These are phyloP conservation scores for Wickerhamomyces chambardii DNA, from an alignment of 805 yeast species.

Conservation along the genomic window DNA sequence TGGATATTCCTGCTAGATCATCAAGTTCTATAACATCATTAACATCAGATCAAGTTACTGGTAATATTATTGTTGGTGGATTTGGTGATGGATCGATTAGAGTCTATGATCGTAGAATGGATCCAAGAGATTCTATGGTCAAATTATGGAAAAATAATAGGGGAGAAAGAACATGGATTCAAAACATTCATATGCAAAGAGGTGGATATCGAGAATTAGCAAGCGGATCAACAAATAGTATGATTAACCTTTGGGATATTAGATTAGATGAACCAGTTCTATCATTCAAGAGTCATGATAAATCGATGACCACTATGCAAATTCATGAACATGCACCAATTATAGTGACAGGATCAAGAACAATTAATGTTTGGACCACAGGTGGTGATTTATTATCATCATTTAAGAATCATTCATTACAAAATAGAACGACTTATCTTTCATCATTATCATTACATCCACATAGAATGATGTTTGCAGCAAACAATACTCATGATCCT, in stretches of 20 bases:
- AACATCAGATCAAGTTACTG: conserved; percentile 94
- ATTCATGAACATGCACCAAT: conserved; percentile 97
- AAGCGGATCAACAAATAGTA: conserved; percentile 77
- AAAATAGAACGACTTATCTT: conserved; percentile 33
- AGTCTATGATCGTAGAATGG: conserved; percentile 84
- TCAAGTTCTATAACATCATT: conserved; percentile 81
- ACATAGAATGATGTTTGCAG: conserved; percentile 89
- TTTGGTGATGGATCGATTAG: conserved; percentile 86
- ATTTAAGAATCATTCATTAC: conserved; percentile 35
- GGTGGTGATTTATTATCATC: conserved; percentile 65
- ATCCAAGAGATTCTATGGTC: conserved; percentile 79
- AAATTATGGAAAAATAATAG: conserved; percentile 60
- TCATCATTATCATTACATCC: conserved; percentile 79
- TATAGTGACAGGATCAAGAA: conserved; percentile 78
- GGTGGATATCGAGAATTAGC: conserved; percentile 91
- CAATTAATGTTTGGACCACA: conserved; percentile 77
- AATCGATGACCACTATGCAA: conserved; percentile 54
- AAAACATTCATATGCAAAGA: conserved; percentile 88
- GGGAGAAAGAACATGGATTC: conserved; percentile 45
- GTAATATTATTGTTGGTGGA: conserved; percentile 84
- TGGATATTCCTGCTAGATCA: conserved; percentile 87
- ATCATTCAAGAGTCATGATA: conserved; percentile 45
- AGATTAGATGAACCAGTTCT: conserved; percentile 64
- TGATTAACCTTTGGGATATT: conserved; percentile 86
- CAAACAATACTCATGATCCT: conserved; percentile 71